Percentiles rank a stretch among this genome's conserved stretches.
Evolutionary conservation across 2,329 filamentous ascomycete genomes (phyloP).

Genomic region (Davidsoniella virescens): DNA sequence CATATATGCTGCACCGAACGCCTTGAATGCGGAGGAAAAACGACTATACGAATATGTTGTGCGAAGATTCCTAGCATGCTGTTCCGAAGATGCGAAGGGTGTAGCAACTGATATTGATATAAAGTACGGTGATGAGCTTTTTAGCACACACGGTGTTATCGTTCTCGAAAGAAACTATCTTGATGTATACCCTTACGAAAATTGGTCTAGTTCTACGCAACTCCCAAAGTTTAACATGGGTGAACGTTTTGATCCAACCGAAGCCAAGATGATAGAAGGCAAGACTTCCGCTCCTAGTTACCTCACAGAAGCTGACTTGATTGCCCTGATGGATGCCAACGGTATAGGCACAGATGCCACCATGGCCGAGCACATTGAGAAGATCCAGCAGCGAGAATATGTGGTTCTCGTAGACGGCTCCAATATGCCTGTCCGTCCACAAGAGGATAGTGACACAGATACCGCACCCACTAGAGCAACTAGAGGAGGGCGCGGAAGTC

Average conservation of each 20-base stretch:
- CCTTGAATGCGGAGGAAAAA: constrained; percentile 50
- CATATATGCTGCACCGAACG: constrained; percentile 54
- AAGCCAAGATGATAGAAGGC: constrained; percentile 81
- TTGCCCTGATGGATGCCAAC: constrained; percentile 94
- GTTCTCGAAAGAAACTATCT: constrained; percentile 86
- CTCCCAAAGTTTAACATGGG: constrained; percentile 65
- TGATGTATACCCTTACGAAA: constrained; percentile 91
- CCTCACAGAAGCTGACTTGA: constrained; percentile 86
- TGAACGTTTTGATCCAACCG: constrained; percentile 72
- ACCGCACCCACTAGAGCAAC: not conserved
- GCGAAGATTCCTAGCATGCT: constrained; percentile 85
- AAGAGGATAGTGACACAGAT: constrained; percentile 16
- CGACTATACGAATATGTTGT: constrained; percentile 86
- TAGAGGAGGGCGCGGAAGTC: constrained; percentile 31
- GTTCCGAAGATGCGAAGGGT: constrained; percentile 83
- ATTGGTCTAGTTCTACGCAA: constrained; percentile 77
- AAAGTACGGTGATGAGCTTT: constrained; percentile 65
- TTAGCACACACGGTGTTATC: constrained; percentile 66
- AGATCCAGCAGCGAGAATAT: constrained; percentile 82
- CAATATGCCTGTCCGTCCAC: constrained; percentile 19
- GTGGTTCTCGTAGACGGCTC: constrained; percentile 45
- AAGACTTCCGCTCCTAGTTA: constrained; percentile 74
- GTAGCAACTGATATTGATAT: constrained; percentile 74
- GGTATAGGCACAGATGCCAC: constrained; percentile 97
- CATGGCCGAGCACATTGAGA: constrained; percentile 96